phyloP scores from a whole-genome alignment of 2,329 filamentous ascomycete species.

The Stachybotrys elegans region DNA sequence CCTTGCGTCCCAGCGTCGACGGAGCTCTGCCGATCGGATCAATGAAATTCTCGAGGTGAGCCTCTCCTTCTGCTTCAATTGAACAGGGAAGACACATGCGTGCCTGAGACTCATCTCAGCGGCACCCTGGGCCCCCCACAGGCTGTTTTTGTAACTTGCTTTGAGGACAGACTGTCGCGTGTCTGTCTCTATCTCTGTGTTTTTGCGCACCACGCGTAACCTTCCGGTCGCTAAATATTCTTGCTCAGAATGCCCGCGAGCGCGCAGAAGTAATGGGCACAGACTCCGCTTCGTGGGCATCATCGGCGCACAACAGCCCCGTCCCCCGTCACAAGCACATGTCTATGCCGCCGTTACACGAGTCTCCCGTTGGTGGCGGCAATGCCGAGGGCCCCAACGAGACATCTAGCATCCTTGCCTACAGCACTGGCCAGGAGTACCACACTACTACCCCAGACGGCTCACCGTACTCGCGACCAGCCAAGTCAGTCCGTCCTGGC shows the following conservation, averaged over 20 bases:
- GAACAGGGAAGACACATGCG: too few species aligned
- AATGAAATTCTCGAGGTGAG: constrained; percentile 2
- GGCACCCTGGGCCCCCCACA: too few species aligned
- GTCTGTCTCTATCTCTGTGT: too few species aligned
- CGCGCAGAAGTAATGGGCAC: constrained; percentile 36
- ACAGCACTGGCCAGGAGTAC: constrained; percentile 32
- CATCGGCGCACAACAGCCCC: constrained; percentile 13
- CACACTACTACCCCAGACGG: constrained; percentile 17
- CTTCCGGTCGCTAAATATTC: too few species aligned
- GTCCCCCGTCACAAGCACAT: constrained; percentile 8
- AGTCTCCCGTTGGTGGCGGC: constrained; percentile 14
- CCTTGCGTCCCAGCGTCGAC: not conserved
- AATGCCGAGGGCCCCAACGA: constrained; percentile 27
- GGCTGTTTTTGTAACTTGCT: too few species aligned
- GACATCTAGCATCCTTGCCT: constrained; percentile 33
- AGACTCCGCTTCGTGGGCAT: constrained; percentile 14
- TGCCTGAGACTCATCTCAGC: too few species aligned
- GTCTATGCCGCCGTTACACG: constrained; percentile 11
- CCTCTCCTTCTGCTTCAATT: too few species aligned
- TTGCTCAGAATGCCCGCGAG: constrained; percentile 37
- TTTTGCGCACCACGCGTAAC: too few species aligned
- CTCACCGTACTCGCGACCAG: too few species aligned
- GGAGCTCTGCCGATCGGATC: constrained; percentile 1
- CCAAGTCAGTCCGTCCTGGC: too few species aligned
- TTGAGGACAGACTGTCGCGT: too few species aligned